Base-by-base conservation (phyloP, 108 stramenopile genomes). In the Skeletonema menzelii region DNA sequence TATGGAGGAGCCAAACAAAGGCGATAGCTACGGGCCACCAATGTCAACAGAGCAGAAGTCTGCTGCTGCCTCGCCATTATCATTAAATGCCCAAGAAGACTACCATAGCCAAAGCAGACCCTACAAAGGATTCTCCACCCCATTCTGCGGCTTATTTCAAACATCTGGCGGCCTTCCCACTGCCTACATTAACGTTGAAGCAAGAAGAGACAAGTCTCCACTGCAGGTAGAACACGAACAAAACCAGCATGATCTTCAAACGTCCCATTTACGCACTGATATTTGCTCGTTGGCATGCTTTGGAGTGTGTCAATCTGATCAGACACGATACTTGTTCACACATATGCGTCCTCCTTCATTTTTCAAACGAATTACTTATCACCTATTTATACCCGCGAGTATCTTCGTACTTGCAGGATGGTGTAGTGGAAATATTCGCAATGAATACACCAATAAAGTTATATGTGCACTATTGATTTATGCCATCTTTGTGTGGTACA, bases 231-330 rank as follows among this genome's bases (percentile, higher is more conserved):
- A 47, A 47, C 46, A 47, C 46, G 19, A n/a, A 7, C 46, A 47
- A n/a, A 19, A 47, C 46, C n/a, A 13, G 17, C 46, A 47, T 19
- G 19, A 47, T 19, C 19, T 88, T 59, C 60, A 62, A 53, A 27
- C 63, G 73, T 67, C 77, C 67, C 12, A 80, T 75, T 4, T 55
- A 57, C 30, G 91, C 62, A 80, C 85, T 20, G 93, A 94, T 55
- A 83, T 87, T 24, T 94, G 93, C 65, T 73, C 89, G 17, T 53
- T 94, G 2, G 72, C 87, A 0, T 91, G 90, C 70, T 89, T 89
- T 65, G 93, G 93, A 27, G 55, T 89, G 26, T 62, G 91, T 1
- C 91, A 91, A 70, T 67, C 69, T 27, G 93, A 94, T 63, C 76
- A 89, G n/a, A 84, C 91, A 53, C 87, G 90, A 0, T 94, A 86